phyloP scores from a whole-genome alignment of 2,329 filamentous ascomycete genomes.

The Chaetomium globosum region DNA sequence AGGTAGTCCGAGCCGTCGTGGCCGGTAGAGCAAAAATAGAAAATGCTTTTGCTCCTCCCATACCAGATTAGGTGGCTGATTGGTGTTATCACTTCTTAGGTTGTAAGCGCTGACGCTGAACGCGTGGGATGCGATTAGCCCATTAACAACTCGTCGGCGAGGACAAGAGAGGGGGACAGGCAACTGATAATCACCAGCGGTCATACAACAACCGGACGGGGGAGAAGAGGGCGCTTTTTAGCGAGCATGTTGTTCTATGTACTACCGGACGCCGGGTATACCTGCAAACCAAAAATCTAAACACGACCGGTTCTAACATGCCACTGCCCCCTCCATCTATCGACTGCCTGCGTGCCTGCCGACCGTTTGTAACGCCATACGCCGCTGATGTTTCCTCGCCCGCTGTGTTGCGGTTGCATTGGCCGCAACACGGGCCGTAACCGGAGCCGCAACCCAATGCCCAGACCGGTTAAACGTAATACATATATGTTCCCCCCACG shows the following conservation, averaged over 20 bases:
- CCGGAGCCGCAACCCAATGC: neutral
- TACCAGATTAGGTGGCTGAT: slow-evolving; percentile 38
- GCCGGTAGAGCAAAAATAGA: slow-evolving; percentile 35
- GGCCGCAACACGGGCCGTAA: neutral
- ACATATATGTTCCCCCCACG: no score
- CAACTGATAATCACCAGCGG: neutral
- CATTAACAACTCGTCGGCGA: neutral
- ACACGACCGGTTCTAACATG: neutral
- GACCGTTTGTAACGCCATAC: neutral
- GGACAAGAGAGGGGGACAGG: neutral
- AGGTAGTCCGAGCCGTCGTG: slow-evolving; percentile 25
- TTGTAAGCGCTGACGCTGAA: slow-evolving; percentile 34
- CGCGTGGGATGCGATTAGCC: neutral
- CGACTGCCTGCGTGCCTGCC: neutral
- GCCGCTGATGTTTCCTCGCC: neutral
- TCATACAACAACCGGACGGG: neutral
- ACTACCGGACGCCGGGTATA: slow-evolving; percentile 1
- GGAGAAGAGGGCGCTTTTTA: neutral
- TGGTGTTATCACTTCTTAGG: slow-evolving; percentile 37
- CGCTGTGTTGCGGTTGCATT: neutral
- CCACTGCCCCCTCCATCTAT: neutral
- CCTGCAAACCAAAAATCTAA: neutral
- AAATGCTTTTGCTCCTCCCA: slow-evolving; percentile 22
- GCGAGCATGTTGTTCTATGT: neutral
- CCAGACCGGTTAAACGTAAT: neutral